These are phyloP conservation scores for Ogataea corticis DNA, from an alignment of 805 yeast species.

Conservation along the genomic window DNA sequence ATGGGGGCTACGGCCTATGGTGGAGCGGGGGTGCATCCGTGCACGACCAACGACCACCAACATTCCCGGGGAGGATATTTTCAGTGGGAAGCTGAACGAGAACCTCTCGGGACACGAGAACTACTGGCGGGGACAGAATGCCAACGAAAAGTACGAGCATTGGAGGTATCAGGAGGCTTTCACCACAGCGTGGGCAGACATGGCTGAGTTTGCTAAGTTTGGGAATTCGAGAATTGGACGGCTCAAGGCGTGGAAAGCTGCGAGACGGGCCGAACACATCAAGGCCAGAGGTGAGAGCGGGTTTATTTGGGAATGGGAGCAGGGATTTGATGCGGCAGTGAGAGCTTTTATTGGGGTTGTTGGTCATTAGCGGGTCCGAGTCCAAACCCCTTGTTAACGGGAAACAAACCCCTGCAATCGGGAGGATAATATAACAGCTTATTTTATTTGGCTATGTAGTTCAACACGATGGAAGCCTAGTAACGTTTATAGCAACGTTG, in stretches of 20 bases:
- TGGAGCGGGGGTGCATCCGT: conserved; percentile 58
- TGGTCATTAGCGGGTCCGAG: conserved; percentile 1
- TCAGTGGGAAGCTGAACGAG: conserved; percentile 40
- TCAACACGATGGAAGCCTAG: too few relatives aligned
- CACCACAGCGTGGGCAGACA: conserved; percentile 72
- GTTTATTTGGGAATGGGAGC: conserved; percentile 86
- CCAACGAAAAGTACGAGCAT: conserved; percentile 69
- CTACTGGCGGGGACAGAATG: conserved; percentile 68
- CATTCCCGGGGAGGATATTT: conserved; percentile 42
- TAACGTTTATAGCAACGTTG: neutral
- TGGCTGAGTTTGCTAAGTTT: conserved; percentile 64
- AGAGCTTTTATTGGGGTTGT: conserved; percentile 36
- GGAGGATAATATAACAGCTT: too few relatives aligned
- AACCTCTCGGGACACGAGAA: conserved; percentile 49
- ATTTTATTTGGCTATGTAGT: neutral
- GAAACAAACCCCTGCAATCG: too few relatives aligned
- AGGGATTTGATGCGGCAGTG: conserved; percentile 72
- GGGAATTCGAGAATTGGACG: conserved; percentile 77
- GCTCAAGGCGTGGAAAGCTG: conserved; percentile 61
- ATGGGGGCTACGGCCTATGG: conserved; percentile 89
- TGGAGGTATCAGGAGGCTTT: conserved; percentile 82
- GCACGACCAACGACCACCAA: conserved; percentile 22
- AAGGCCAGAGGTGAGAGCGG: conserved; percentile 53
- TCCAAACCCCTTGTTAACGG: neutral
- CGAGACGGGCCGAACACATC: conserved; percentile 65